Evolutionary conservation across 257 asterid genomes (phyloP), one percentile per base, ranked within the genome.

Genomic region (Cinchona pubescens): DNA sequence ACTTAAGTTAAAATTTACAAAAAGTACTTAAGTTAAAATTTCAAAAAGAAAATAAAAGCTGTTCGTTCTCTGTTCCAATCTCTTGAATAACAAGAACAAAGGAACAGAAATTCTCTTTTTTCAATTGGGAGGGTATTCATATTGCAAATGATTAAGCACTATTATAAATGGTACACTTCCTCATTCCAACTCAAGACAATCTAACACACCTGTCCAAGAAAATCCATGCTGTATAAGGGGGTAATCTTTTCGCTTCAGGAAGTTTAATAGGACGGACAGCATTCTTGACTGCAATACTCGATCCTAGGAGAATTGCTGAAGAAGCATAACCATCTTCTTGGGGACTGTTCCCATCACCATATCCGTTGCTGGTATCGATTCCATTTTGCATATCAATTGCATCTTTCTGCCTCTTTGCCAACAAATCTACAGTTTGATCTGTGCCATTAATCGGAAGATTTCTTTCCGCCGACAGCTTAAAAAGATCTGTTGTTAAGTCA

Each of bases 261-360:
- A 95, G 89, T 79, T 85, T 90, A 64, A 88, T 90, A 25, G 99
- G 97, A 30, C 92, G 92, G 81, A 87, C 96, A 25, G 96, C 96
- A 84, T 89, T 91, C 84, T 90, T 92, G 76, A 86, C 92, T 32
- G 89, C 97, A 83, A 90, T 92, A 86, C 96, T 95, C 78, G 96
- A 88, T 83, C 98, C 98, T 65, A 90, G 84, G 75, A 90, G 96
- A 80, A 88, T 84, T 69, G 97, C 91, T 61, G 97, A 90, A 78
- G 96, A 86, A 69, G 96, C 94, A 79, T 90, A 89, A 72, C 92
- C 98, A 86, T 92, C 97, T 82, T 90, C 98, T 76, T 87, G 87
- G 75, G 90, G 83, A 82, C 91, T 87, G 82, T 82, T 84, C 78
- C 96, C 87, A 75, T 79, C 97, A 49, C 79, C 85, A 80, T 90